These are phyloP conservation scores for Epichloe glyceriae DNA, from an alignment of 2,329 filamentous ascomycete genomes.

Conservation along the genomic window DNA sequence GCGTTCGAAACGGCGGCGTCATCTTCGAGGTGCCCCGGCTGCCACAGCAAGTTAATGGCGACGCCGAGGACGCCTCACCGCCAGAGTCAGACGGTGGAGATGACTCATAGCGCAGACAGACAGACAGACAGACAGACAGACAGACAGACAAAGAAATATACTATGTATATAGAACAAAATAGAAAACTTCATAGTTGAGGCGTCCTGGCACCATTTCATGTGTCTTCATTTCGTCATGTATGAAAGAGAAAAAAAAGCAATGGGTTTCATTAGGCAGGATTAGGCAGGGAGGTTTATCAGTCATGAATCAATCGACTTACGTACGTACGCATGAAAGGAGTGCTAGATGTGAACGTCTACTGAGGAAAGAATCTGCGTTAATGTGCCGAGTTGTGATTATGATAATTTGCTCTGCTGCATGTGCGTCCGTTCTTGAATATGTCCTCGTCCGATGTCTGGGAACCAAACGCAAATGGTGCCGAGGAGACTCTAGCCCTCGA, in stretches of 20 bases:
- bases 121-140: too few species aligned
- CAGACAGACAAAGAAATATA: background rate
- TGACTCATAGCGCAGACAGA: slow-evolving; percentile 9
- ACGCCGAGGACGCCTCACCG: slow-evolving; percentile 10
- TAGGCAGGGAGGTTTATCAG: too few species aligned
- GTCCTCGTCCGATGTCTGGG: too few species aligned
- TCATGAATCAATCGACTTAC: background rate
- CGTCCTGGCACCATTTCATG: background rate
- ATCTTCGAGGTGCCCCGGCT: slow-evolving; percentile 66
- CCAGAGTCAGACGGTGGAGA: slow-evolving; percentile 11
- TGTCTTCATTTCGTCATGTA: background rate
- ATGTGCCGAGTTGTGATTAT: too few species aligned
- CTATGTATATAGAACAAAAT: background rate
- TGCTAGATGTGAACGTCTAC: too few species aligned
- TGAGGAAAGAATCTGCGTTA: too few species aligned
- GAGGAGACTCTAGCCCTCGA: background rate
- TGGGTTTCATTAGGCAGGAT: too few species aligned
- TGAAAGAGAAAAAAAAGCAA: background rate
- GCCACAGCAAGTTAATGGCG: slow-evolving; percentile 21
- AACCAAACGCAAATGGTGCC: too few species aligned
- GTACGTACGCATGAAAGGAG: background rate
- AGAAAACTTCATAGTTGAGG: background rate
- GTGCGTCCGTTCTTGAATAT: background rate
- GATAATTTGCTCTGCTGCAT: background rate
- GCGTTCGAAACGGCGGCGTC: slow-evolving; percentile 69